A percentile compares a stretch with the other conserved stretches of the same genome.
phyloP scores from a whole-genome alignment of 2,329 filamentous ascomycete species.

The Fusarium redolens region DNA sequence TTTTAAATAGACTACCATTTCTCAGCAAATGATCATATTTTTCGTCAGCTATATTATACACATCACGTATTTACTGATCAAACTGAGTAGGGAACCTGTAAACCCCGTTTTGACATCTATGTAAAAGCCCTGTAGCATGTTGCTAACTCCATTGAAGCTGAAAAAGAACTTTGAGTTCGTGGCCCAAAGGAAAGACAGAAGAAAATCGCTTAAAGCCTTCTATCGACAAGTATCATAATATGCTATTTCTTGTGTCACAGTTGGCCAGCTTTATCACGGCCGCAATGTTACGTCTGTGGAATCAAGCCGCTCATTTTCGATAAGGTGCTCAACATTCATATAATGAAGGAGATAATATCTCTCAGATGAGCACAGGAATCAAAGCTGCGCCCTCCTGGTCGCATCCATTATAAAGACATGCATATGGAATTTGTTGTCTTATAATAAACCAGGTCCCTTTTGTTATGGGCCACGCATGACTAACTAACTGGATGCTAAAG shows the following conservation, averaged over 20 bases:
- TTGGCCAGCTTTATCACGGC: background rate
- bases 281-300: background rate
- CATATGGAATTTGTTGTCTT: background rate
- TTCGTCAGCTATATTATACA: background rate
- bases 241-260: background rate
- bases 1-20: background rate
- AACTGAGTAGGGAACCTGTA: background rate
- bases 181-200: background rate
- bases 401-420: background rate
- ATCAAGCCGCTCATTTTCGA: background rate
- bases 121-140: background rate
- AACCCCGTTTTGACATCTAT: background rate
- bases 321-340: background rate
- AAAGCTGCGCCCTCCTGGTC: background rate
- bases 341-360: background rate
- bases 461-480: background rate
- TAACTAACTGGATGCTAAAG: background rate
- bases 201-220: background rate
- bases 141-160: background rate
- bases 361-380: background rate
- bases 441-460: background rate
- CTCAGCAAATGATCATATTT: background rate
- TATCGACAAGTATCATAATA: background rate
- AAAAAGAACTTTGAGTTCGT: background rate
- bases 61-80: background rate